Percentiles rank a stretch among this genome's conserved stretches.
Conservation (phyloP, 192 early-diverging fungal genomes). For the Coemansia asiatica region DNA sequence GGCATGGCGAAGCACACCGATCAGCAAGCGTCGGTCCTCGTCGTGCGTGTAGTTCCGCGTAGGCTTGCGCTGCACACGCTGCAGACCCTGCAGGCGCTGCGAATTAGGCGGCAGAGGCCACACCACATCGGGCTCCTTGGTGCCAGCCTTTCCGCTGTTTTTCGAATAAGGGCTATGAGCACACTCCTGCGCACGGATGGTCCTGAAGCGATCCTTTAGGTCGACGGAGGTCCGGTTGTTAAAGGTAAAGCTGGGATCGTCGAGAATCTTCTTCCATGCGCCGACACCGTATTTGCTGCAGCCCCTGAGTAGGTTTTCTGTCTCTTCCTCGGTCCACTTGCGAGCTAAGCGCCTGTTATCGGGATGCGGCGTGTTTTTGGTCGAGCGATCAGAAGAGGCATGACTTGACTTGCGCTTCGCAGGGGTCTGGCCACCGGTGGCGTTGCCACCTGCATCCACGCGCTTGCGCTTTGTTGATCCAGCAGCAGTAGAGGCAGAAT, state of each 20-base stretch:
- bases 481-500: constrained; percentile 2
- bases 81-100: constrained; percentile 51
- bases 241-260: constrained; percentile 44
- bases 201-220: constrained; percentile 54
- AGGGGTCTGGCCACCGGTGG: constrained; percentile 14
- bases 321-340: constrained; percentile 53
- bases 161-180: constrained; percentile 41
- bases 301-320: constrained; percentile 39
- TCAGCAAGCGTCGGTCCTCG: constrained; percentile 47
- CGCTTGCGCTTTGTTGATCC: constrained; percentile 49
- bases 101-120: constrained; percentile 55
- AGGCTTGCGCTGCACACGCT: constrained; percentile 53
- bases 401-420: constrained; percentile 36
- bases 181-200: constrained; percentile 53
- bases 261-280: constrained; percentile 56
- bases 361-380: constrained; percentile 2
- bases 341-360: constrained; percentile 47
- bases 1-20: constrained; percentile 48
- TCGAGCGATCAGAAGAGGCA: constrained; percentile 10
- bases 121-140: constrained; percentile 53
- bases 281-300: constrained; percentile 54
- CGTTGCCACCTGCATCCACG: constrained; percentile 10
- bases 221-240: constrained; percentile 56
- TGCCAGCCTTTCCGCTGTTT: constrained; percentile 18
- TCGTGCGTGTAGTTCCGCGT: constrained; percentile 54